Evolutionary conservation across 306 rosid species (phyloP), one percentile per base, ranked within the genome.

Genomic region (Glycine tomentella): DNA sequence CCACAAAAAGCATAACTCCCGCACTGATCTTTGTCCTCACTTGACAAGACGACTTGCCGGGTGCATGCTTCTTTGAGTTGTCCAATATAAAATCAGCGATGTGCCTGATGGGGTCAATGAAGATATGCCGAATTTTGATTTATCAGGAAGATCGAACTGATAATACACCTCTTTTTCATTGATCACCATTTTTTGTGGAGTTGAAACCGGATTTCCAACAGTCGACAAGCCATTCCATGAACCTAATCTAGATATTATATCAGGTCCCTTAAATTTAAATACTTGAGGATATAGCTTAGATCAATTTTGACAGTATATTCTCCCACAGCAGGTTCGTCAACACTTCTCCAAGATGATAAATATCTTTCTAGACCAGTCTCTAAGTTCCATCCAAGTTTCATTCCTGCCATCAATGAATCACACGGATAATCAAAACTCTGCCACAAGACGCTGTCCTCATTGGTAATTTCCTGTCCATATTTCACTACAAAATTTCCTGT

Each of bases 361-460:
- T 11, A 78, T 33, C 66, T 55, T 14, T 83, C 55, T 14, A 72
- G 11, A 12, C 86, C 65, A 12, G 80, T 72, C 12, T 46, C 83
- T 3, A 78, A 42, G 70, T 78, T 51, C 75, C 49, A 61, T 12
- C 86, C 86, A 51, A 83, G 74, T 69, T 78, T 83, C 80, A 78
- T 78, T 73, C 80, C 72, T 10, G 85, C 72, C 74, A 81, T 17
- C 25, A 81, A 14, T 10, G 79, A 33, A 15, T 81, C 80, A 45
- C 85, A 44, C 6, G 84, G 85, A 68, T 75, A 40, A 57, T 75
- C 77, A 66, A 81, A 75, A 81, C 81, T 65, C 85, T 81, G 76
- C 80, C 85, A 81, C 48, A 75, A n/a, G 14, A 40, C 1, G 4
- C 20, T 8, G 6, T 63, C 50, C 11, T 38, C 46, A 0, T 38